Evolutionary conservation across 768 basidiomycete species (phyloP).

Genomic region (Boletus speciosus): DNA sequence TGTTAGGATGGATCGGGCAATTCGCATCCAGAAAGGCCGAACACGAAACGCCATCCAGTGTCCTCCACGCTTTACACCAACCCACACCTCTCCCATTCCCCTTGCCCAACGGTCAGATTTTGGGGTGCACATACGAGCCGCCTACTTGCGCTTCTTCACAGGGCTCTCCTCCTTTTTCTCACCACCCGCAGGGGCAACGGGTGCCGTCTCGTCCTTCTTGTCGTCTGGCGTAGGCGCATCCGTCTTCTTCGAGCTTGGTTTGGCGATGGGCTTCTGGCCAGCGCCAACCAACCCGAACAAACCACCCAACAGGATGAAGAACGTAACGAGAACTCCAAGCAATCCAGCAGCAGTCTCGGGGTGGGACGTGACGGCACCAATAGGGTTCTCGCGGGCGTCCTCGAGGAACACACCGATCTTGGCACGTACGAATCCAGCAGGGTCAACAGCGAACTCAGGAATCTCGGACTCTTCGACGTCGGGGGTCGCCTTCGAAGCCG

Average conservation of each 20-base stretch:
- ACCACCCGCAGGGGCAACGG: constrained; percentile 69
- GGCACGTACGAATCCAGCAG: constrained; percentile 74
- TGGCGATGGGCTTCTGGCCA: constrained; percentile 64
- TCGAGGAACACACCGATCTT: constrained; percentile 81
- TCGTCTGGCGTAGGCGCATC: constrained; percentile 62
- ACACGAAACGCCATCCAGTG: constrained; percentile 5
- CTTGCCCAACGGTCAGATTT: constrained; percentile 8
- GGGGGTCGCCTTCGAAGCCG: constrained; percentile 41
- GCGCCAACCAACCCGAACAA: constrained; percentile 77
- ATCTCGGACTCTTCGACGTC: constrained; percentile 45
- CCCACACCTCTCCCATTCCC: not conserved
- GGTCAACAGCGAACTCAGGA: constrained; percentile 64
- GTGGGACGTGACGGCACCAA: constrained; percentile 80
- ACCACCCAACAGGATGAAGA: constrained; percentile 82
- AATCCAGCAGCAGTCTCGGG: constrained; percentile 85
- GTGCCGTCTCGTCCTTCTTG: constrained; percentile 61
- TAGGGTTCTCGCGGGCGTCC: constrained; percentile 68
- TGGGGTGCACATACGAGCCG: not conserved
- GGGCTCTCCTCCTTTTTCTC: constrained; percentile 67
- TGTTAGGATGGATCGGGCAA: not conserved
- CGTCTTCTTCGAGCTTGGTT: constrained; percentile 72
- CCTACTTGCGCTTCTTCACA: constrained; percentile 74
- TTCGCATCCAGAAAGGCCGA: not conserved
- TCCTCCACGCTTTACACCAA: constrained; percentile 11
- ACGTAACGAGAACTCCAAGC: constrained; percentile 65